Percentiles rank a stretch among this genome's conserved stretches.
These are phyloP conservation scores for Cenchrus purpureus DNA, from an alignment of 176 grass and related monocot genomes.

Conservation along the genomic window DNA sequence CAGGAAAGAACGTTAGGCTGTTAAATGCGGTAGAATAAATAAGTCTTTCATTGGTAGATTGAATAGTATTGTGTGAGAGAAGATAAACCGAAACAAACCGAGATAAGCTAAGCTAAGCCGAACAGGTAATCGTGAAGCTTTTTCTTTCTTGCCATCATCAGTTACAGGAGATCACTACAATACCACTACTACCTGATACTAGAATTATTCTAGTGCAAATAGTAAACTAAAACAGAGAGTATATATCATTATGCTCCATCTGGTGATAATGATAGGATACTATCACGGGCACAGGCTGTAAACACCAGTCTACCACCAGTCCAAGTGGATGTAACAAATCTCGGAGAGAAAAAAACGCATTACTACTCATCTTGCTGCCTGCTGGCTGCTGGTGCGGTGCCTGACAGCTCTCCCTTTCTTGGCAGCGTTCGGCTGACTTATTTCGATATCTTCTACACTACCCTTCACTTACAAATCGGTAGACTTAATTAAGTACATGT, in stretches of 20 bases:
- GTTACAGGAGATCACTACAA: not conserved
- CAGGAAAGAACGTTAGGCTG: too few relatives aligned
- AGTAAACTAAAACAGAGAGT: not conserved
- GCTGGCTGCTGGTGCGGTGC: conserved; percentile 4
- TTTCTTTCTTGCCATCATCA: not conserved
- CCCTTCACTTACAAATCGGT: too few relatives aligned
- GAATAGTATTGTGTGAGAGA: too few relatives aligned
- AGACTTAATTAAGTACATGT: too few relatives aligned
- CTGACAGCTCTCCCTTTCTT: conserved; percentile 42
- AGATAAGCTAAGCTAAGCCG: too few relatives aligned
- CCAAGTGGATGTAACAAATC: conserved; percentile 37
- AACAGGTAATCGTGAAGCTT: not conserved
- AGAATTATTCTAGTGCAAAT: not conserved
- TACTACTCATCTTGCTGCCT: not conserved
- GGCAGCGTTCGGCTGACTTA: too few relatives aligned
- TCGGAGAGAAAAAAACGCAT: not conserved
- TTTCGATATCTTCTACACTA: too few relatives aligned
- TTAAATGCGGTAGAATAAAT: too few relatives aligned
- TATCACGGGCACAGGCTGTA: not conserved
- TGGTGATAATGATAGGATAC: not conserved
- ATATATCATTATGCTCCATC: not conserved
- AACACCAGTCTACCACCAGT: not conserved
- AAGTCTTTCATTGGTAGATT: too few relatives aligned
- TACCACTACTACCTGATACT: not conserved
- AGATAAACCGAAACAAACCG: too few relatives aligned